phyloP scores from a whole-genome alignment of 305 asterid genomes.

The Stenogyne calaminthoides region DNA sequence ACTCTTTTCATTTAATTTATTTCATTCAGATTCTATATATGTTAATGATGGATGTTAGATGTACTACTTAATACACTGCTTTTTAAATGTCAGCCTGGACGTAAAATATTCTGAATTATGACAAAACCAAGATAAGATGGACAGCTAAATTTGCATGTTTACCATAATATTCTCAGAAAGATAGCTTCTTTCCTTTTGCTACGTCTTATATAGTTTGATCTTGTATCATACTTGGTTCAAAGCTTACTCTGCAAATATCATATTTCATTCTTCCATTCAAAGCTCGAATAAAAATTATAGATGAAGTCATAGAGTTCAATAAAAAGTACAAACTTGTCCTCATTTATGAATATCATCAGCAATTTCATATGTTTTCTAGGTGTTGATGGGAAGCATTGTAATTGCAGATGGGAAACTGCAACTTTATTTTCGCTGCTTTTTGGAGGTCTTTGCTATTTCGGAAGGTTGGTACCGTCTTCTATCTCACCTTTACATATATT shows the following conservation, averaged over 20 bases:
- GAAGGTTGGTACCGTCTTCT: conserved; percentile 57
- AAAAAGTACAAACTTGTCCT: neutral
- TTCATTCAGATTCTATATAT: conserved; percentile 1
- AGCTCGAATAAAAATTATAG: neutral
- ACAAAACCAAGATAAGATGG: neutral
- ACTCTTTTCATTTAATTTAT: conserved; percentile 19
- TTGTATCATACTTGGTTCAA: neutral
- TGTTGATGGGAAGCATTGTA: conserved; percentile 80
- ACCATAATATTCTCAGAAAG: neutral
- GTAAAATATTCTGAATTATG: neutral
- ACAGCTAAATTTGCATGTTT: neutral
- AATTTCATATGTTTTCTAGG: conserved; percentile 58
- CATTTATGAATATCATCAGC: conserved; percentile 27
- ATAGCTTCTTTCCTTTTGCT: conserved; percentile 4
- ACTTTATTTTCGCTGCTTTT: conserved; percentile 74
- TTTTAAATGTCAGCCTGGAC: neutral
- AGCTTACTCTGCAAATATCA: neutral
- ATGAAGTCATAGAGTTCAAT: conserved; percentile 9
- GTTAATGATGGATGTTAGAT: neutral
- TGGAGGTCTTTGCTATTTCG: conserved; percentile 86
- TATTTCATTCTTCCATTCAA: conserved; percentile 5
- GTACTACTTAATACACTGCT: neutral
- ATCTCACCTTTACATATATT: neutral
- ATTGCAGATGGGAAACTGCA: conserved; percentile 98
- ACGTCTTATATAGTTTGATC: conserved; percentile 3